Evolutionary conservation across 2,329 filamentous ascomycete species (phyloP).

Genomic region (Fonsecaea monophora): DNA sequence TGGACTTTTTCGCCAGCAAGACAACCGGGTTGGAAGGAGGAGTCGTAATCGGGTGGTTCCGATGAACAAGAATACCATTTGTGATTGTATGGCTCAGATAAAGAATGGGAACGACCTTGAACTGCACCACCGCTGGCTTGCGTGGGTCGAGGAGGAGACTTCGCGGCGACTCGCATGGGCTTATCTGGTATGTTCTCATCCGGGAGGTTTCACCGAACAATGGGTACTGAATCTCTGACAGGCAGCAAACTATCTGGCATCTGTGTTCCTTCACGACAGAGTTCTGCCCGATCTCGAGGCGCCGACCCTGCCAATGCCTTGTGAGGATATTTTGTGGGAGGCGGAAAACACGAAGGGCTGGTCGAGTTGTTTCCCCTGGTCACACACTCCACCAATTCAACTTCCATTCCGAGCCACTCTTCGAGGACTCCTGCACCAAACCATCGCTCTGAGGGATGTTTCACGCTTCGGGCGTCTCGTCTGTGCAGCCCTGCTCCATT

Average conservation of each 20-base stretch:
- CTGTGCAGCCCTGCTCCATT: conserved; percentile 4
- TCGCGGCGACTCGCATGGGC: conserved; percentile 6
- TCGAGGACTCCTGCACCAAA: conserved; percentile 6
- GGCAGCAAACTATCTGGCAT: background rate
- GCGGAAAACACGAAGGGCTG: background rate
- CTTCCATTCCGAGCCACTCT: conserved; percentile 8
- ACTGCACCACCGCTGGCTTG: background rate
- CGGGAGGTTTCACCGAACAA: too few species aligned
- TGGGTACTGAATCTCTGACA: conserved; percentile 1
- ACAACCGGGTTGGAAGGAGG: background rate
- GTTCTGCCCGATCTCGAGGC: background rate
- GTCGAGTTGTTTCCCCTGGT: conserved; percentile 4
- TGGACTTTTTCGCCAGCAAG: background rate
- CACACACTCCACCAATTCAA: background rate
- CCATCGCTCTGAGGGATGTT: background rate
- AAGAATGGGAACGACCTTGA: background rate
- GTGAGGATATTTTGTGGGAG: conserved; percentile 8
- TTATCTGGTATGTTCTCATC: conserved; percentile 2
- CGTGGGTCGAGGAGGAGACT: conserved; percentile 1
- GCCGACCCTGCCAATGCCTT: conserved; percentile 1
- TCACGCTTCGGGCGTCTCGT: conserved; percentile 4
- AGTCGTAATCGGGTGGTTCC: background rate
- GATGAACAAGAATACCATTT: background rate
- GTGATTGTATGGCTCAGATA: background rate
- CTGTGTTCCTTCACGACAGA: background rate